Base-by-base conservation (phyloP, 495 filamentous ascomycete species). In the Paragyromitra xinjiangensis region DNA sequence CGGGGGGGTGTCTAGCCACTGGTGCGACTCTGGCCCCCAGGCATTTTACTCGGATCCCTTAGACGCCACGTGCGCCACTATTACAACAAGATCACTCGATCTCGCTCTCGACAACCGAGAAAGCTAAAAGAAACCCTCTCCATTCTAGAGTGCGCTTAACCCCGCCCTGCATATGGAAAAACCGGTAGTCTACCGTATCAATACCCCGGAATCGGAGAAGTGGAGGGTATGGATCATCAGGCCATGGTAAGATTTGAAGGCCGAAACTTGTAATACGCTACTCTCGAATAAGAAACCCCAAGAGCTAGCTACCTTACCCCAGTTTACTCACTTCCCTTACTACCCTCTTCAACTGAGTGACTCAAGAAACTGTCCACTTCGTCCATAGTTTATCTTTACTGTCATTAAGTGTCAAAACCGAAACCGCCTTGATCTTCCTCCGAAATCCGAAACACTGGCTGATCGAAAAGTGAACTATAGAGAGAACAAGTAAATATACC, bases 21-120 rank as follows among this genome's bases (percentile, higher is more conserved):
- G 9, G 26, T 37, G 56, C 26, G n/a, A 59, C 56, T 16, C 56
- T 59, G 56, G 26, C 29, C 56, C 55, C 42, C 62, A 26, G 24
- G 16, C 8, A 16, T 68, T 53, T 68, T 68, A 68, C 64, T 68
- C 64, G 64, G 64, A 29, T 53, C 40, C 29, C 14, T 68, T 53
- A 68, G 12, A 68, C 48, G 50, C 48, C 64, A 68, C 64, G 64
- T 68, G 64, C 64, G 34, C 48, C 12, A 40, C 29, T 7, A 39
- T n/a, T 12, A 53, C 2, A 22, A 37, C 11, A 24, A 44, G 64
- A 26, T 68, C 50, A 68, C 64, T 55, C 44, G 29, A 68, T 61
- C 56, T 61, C 29, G 29, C 56, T 37, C n/a, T 34, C 3, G 16
- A 9, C 56, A 37, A n/a, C 26, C 12, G 6, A 61, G 29, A 56